Conservation (phyloP, 2,329 filamentous ascomycete species). For the Beauveria medogensis region DNA sequence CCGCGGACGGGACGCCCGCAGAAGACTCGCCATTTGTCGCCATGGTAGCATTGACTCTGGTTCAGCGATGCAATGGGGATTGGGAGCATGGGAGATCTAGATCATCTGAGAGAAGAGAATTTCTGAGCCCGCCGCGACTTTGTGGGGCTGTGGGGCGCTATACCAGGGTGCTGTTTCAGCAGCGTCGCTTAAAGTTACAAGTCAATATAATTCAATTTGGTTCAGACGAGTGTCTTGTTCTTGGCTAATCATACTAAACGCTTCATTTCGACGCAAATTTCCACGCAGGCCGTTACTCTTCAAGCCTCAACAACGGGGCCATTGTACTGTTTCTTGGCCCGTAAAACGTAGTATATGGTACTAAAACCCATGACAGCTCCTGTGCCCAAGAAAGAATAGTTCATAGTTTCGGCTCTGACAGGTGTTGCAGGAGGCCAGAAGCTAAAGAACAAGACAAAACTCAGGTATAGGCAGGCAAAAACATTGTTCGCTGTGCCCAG, state of each 20-base stretch:
- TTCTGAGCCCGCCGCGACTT: background rate
- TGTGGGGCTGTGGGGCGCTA: slow-evolving; percentile 5
- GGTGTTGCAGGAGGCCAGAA: slow-evolving; percentile 37
- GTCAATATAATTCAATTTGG: background rate
- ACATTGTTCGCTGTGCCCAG: slow-evolving; percentile 46
- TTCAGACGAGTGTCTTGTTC: background rate
- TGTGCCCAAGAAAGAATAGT: slow-evolving; percentile 39
- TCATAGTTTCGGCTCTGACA: slow-evolving; percentile 30
- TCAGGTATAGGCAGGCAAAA: slow-evolving; percentile 43
- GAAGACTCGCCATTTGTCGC: slow-evolving; percentile 10
- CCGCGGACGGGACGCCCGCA: slow-evolving; percentile 2
- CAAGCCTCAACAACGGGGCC: slow-evolving; percentile 31
- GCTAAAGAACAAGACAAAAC: slow-evolving; percentile 48
- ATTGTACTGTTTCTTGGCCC: slow-evolving; percentile 34
- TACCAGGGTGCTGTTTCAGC: background rate
- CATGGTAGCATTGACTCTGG: slow-evolving; percentile 9
- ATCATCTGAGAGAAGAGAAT: slow-evolving; percentile 3
- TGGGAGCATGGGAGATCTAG: background rate
- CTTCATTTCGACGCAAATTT: background rate
- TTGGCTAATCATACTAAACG: background rate
- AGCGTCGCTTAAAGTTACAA: background rate
- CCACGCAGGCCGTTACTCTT: background rate
- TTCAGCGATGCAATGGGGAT: background rate
- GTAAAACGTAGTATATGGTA: slow-evolving; percentile 36
- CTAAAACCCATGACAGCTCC: slow-evolving; percentile 34